phyloP scores from a whole-genome alignment of 2,329 filamentous ascomycete genomes.

The Alternaria alternata region DNA sequence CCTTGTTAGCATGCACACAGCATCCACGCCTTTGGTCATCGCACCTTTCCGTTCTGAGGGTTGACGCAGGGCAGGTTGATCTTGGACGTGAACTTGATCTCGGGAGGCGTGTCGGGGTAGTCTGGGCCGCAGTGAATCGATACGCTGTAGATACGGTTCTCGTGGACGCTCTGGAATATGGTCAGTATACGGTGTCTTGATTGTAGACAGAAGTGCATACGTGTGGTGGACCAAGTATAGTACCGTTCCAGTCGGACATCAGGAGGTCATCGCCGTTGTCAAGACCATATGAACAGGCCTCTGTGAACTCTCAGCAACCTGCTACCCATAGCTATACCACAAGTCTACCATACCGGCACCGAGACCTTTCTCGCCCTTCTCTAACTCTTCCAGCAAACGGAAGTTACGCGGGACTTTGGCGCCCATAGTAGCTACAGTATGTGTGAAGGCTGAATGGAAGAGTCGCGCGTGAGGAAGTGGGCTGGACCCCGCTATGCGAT shows the following conservation, averaged over 20 bases:
- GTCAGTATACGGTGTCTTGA: slow-evolving; percentile 9
- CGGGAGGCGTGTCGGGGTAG: slow-evolving; percentile 89
- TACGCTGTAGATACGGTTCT: slow-evolving; percentile 98
- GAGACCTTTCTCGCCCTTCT: slow-evolving; percentile 98
- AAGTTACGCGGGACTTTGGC: slow-evolving; percentile 95
- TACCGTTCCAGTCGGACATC: slow-evolving; percentile 99
- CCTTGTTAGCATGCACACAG: slow-evolving; percentile 11
- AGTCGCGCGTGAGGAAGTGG: slow-evolving; percentile 36
- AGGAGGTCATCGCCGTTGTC: slow-evolving; percentile 92
- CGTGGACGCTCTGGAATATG: slow-evolving; percentile 78
- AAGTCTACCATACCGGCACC: slow-evolving; percentile 72
- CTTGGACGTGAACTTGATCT: slow-evolving; percentile 90
- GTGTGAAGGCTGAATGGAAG: slow-evolving; percentile 13
- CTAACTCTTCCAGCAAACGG: slow-evolving; percentile 92
- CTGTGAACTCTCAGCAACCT: slow-evolving; percentile 56
- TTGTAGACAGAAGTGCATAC: slow-evolving; percentile 63
- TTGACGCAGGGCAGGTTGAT: slow-evolving; percentile 98
- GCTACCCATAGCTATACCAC: not conserved
- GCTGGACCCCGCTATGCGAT: slow-evolving; percentile 44
- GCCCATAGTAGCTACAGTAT: slow-evolving; percentile 55
- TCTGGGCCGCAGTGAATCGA: slow-evolving; percentile 92
- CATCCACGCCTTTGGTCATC: not conserved
- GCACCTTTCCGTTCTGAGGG: slow-evolving; percentile 75
- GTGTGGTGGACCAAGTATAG: slow-evolving; percentile 94
- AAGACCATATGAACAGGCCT: slow-evolving; percentile 96